These are phyloP conservation scores for Trichoderma sp. DNA, from an alignment of 2,329 filamentous ascomycete species.

Conservation along the genomic window DNA sequence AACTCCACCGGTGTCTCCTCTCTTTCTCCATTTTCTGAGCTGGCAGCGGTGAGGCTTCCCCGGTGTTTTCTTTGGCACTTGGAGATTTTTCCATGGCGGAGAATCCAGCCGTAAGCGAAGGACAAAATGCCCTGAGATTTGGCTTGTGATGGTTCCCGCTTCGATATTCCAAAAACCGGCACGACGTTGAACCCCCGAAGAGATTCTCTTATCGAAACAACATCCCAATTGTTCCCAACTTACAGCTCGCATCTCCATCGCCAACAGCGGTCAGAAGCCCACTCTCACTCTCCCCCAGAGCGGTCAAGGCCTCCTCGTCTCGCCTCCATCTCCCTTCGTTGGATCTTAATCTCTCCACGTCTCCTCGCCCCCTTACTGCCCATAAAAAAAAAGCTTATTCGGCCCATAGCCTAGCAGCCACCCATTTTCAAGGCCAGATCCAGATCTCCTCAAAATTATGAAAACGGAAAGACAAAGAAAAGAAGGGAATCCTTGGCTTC, in stretches of 20 bases:
- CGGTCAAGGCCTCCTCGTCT: slow-evolving; percentile 3
- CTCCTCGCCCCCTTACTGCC: neutral
- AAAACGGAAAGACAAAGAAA: neutral
- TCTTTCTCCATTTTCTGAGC: neutral
- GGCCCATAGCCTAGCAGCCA: neutral
- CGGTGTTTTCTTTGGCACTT: neutral
- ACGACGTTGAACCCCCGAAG: neutral
- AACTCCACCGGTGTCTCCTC: neutral
- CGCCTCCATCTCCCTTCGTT: neutral
- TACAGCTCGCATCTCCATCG: neutral
- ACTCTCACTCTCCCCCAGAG: neutral
- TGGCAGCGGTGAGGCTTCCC: neutral
- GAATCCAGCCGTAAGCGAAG: neutral
- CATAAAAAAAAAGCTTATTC: slow-evolving; percentile 5
- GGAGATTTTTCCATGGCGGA: neutral
- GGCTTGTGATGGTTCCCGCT: neutral
- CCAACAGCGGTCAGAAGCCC: slow-evolving; percentile 7
- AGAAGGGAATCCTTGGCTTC: neutral
- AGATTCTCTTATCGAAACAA: neutral
- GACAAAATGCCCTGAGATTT: neutral
- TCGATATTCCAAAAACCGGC: neutral
- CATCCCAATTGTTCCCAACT: neutral
- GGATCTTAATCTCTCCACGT: neutral
- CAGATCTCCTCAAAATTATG: neutral
- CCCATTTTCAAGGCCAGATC: slow-evolving; percentile 5